Evolutionary conservation across 2,329 filamentous ascomycete species (phyloP).

Genomic region (Periconia sp.): DNA sequence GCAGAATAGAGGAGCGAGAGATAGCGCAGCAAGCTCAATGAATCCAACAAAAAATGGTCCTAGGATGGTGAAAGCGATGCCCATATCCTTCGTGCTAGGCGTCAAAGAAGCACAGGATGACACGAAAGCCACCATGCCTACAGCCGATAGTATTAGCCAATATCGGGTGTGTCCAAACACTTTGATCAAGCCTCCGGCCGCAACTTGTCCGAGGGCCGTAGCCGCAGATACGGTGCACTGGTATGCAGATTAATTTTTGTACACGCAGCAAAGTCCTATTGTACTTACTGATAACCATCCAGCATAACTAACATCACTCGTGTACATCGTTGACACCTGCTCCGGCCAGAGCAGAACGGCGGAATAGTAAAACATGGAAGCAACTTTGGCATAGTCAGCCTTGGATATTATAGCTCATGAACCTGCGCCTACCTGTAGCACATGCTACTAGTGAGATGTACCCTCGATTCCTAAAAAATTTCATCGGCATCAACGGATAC

Average conservation of each 20-base stretch:
- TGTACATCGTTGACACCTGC: slow-evolving; percentile 21
- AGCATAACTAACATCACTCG: slow-evolving; percentile 15
- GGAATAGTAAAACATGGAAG: slow-evolving; percentile 18
- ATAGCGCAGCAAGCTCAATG: slow-evolving; percentile 17
- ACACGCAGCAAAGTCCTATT: not conserved
- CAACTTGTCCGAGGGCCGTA: slow-evolving; percentile 19
- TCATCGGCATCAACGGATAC: slow-evolving; percentile 23
- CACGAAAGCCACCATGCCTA: slow-evolving; percentile 21
- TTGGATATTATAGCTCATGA: not conserved
- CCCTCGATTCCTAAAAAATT: slow-evolving; percentile 18
- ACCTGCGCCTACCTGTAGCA: slow-evolving; percentile 12
- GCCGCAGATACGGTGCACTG: slow-evolving; percentile 19
- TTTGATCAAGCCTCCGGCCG: slow-evolving; percentile 17
- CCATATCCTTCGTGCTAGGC: slow-evolving; percentile 12
- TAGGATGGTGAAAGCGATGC: slow-evolving; percentile 21
- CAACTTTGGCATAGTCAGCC: slow-evolving; percentile 6
- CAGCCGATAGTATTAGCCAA: slow-evolving; percentile 18
- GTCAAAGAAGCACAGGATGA: slow-evolving; percentile 16
- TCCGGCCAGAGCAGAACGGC: slow-evolving; percentile 18
- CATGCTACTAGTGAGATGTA: slow-evolving; percentile 18
- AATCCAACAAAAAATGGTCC: slow-evolving; percentile 23
- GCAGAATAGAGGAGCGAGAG: slow-evolving; percentile 19
- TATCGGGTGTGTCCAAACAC: slow-evolving; percentile 17
- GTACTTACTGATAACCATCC: slow-evolving; percentile 18
- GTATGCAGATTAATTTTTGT: not conserved